Evolutionary conservation across 768 basidiomycete genomes (phyloP).

Genomic region (Termitomyces sp.): DNA sequence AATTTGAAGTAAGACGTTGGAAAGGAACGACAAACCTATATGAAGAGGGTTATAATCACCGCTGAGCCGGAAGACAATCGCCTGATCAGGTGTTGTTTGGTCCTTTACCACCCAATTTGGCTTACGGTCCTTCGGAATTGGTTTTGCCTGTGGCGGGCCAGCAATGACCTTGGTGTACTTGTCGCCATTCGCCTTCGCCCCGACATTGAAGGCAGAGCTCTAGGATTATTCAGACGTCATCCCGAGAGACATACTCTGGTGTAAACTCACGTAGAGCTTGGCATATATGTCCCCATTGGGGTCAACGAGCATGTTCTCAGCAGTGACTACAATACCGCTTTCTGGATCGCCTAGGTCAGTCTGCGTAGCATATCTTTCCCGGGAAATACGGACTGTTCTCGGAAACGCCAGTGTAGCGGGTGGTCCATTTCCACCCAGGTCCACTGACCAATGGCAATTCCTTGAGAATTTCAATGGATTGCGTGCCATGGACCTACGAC

Average conservation of each 20-base stretch:
- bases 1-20: background rate
- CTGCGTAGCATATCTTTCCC: background rate
- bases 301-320: conserved; percentile 59
- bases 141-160: conserved; percentile 54
- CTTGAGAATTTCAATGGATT: conserved; percentile 75
- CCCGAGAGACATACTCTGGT: background rate
- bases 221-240: conserved; percentile 15
- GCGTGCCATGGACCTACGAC: conserved; percentile 70
- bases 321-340: conserved; percentile 67
- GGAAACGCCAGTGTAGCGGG: conserved; percentile 59
- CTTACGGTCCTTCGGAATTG: conserved; percentile 52
- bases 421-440: conserved; percentile 71
- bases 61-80: conserved; percentile 64
- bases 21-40: conserved; percentile 37
- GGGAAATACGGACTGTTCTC: conserved; percentile 67
- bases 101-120: conserved; percentile 60
- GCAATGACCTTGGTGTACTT: conserved; percentile 62
- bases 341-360: conserved; percentile 33
- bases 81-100: conserved; percentile 60
- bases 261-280: conserved; percentile 50
- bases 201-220: conserved; percentile 67
- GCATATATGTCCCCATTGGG: conserved; percentile 54
- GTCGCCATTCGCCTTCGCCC: conserved; percentile 56
- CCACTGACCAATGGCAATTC: conserved; percentile 74
- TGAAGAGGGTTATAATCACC: conserved; percentile 81